phyloP scores from a whole-genome alignment of 495 filamentous ascomycete genomes.

The Penicillium flavigenum region DNA sequence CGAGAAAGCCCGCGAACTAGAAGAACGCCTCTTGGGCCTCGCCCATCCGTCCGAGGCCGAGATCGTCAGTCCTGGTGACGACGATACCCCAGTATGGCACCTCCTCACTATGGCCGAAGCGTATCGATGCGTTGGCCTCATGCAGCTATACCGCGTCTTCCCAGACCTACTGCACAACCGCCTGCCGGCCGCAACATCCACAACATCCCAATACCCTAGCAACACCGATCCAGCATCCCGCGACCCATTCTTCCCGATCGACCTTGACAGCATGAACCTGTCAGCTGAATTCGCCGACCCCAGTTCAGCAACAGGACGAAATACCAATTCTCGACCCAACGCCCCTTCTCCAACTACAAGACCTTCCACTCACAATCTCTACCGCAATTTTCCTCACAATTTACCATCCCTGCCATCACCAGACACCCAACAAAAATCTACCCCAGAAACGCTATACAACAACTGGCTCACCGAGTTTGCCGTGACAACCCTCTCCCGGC shows the following conservation, averaged over 20 bases:
- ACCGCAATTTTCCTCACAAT: slow-evolving; percentile 5
- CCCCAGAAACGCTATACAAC: slow-evolving; percentile 29
- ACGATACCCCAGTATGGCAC: slow-evolving; percentile 56
- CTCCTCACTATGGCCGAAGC: slow-evolving; percentile 58
- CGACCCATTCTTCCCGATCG: slow-evolving; percentile 33
- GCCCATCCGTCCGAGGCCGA: slow-evolving; percentile 50
- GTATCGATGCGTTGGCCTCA: slow-evolving; percentile 53
- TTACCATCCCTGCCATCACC: background rate
- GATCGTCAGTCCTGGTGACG: slow-evolving; percentile 54
- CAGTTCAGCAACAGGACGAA: slow-evolving; percentile 2
- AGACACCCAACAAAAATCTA: background rate
- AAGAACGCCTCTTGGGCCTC: slow-evolving; percentile 51
- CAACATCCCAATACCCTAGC: slow-evolving; percentile 13
- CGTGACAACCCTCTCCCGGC: slow-evolving; percentile 49
- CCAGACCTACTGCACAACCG: slow-evolving; percentile 50
- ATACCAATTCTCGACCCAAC: slow-evolving; percentile 4
- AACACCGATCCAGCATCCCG: slow-evolving; percentile 5
- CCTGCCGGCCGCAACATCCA: slow-evolving; percentile 30
- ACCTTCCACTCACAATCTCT: slow-evolving; percentile 12
- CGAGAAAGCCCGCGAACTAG: slow-evolving; percentile 46
- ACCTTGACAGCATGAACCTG: slow-evolving; percentile 30
- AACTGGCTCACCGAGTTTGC: slow-evolving; percentile 55
- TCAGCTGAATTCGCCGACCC: slow-evolving; percentile 21
- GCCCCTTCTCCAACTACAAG: background rate
- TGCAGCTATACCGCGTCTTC: slow-evolving; percentile 57